Evolutionary conservation across 2,329 filamentous ascomycete genomes (phyloP).

Genomic region (Diaporthe sp.): DNA sequence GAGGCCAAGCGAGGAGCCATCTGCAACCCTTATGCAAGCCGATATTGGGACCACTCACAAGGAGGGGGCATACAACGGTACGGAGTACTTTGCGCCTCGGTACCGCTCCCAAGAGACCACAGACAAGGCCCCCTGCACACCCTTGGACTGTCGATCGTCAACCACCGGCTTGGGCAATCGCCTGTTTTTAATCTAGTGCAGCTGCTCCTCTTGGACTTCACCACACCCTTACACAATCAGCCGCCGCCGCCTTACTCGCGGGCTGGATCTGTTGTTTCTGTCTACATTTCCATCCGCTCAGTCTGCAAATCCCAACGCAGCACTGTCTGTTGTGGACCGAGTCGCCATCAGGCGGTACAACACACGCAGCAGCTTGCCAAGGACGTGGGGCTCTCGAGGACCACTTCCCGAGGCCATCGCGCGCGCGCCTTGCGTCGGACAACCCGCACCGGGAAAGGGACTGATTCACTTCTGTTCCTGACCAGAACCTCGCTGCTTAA

Average conservation of each 20-base stretch:
- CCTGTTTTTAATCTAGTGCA: constrained; percentile 30
- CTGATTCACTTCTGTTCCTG: constrained; percentile 27
- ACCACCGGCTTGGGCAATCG: constrained; percentile 26
- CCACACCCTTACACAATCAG: constrained; percentile 27
- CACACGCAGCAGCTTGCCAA: neutral
- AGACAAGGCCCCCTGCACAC: constrained; percentile 15
- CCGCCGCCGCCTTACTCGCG: constrained; percentile 23
- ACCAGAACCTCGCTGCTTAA: neutral
- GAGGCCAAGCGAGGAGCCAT: constrained; percentile 12
- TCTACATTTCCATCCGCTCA: neutral
- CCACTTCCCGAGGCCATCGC: constrained; percentile 1
- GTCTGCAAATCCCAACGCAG: constrained; percentile 4
- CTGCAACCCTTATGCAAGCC: constrained; percentile 36
- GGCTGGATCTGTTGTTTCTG: constrained; percentile 18
- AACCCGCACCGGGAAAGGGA: constrained; percentile 1
- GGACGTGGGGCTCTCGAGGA: constrained; percentile 23
- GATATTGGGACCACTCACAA: constrained; percentile 27
- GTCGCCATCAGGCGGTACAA: constrained; percentile 1
- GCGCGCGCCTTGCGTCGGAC: neutral
- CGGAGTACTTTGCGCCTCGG: constrained; percentile 25
- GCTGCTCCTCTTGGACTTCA: constrained; percentile 20
- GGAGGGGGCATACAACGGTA: constrained; percentile 5
- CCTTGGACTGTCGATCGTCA: constrained; percentile 23
- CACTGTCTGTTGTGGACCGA: constrained; percentile 13
- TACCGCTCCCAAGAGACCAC: constrained; percentile 14